Base-by-base conservation (phyloP, 148 eudicot genomes). In the Rhododendron simsii region DNA sequence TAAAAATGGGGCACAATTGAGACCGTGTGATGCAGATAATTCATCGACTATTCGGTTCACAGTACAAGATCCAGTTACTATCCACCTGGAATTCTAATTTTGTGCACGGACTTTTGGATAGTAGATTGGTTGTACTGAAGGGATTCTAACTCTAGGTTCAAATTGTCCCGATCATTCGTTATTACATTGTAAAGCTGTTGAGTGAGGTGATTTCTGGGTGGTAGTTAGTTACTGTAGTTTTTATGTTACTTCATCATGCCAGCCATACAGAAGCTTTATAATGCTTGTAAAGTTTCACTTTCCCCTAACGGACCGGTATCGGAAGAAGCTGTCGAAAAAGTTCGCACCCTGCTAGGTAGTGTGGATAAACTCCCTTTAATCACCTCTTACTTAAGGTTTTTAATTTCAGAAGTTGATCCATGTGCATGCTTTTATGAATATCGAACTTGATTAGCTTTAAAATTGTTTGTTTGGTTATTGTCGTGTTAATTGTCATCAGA, bases 211-310 rank as follows among this genome's bases (percentile, higher is more conserved):
- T 73, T 75, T 26, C 47, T 67, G 84, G 74, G 83, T 79, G 84
- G 84, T 78, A 33, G 71, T 4, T 80, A 28, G 37, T 69, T 84
- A 53, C 53, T 26, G 75, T 47, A 79, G 78, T 76, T 84, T 65
- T 47, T 23, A 21, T 84, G 71, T 55, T 73, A 48, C 78, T 67
- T 87, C 88, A 92, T 84, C 92, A 97, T 97, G 99, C 98, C 99
- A 89, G 91, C 92, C 85, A 85, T 97, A 82, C 98, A 97, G 91
- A 97, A 94, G 92, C 92, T 97, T 83, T 97, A 93, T 87, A 97
- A 95, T 87, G 96, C 98, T 85, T 97, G 98, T 92, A 97, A 94
- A 91, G 98, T 88, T 28, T 95, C 98, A 39, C 95, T 97, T 83
- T 91, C 95, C 37, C 89, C 98, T 33, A 89, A 85, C 82, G 99